Conservation (phyloP, 2,329 filamentous ascomycete species). For the Colletotrichum karsti region DNA sequence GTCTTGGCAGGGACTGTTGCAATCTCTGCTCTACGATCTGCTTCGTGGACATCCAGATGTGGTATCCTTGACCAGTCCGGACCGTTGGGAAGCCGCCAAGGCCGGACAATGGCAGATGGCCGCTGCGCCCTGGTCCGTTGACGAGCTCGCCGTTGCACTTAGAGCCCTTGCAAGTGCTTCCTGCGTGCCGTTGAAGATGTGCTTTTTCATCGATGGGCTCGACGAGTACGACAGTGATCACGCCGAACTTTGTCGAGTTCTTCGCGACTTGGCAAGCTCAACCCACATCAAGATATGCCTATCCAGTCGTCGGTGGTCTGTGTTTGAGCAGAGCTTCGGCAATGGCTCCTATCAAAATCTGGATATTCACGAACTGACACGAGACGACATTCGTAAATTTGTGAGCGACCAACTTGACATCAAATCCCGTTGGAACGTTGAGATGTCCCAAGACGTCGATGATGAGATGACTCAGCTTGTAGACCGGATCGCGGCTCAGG, state of each 20-base stretch:
- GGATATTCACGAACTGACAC: neutral
- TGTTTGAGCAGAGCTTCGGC: neutral
- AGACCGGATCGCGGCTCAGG: neutral
- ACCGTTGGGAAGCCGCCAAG: neutral
- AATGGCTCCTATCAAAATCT: neutral
- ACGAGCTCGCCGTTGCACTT: neutral
- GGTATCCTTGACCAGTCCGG: neutral
- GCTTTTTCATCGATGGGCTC: no score
- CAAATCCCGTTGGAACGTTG: neutral
- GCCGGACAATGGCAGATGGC: neutral
- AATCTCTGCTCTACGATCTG: neutral
- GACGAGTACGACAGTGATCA: neutral
- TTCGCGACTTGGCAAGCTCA: neutral
- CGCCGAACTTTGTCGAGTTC: neutral
- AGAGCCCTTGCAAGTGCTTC: neutral
- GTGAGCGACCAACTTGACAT: neutral
- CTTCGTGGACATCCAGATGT: neutral
- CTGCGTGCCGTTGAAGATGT: neutral
- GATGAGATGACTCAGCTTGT: neutral
- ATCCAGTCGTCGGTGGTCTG: neutral
- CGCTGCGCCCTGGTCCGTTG: neutral
- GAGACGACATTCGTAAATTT: neutral
- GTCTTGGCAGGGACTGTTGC: neutral
- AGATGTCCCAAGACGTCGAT: neutral
- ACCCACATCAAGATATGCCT: neutral